Evolutionary conservation across 2,329 filamentous ascomycete species (phyloP).

Genomic region (Arthrobotrys sinensis): DNA sequence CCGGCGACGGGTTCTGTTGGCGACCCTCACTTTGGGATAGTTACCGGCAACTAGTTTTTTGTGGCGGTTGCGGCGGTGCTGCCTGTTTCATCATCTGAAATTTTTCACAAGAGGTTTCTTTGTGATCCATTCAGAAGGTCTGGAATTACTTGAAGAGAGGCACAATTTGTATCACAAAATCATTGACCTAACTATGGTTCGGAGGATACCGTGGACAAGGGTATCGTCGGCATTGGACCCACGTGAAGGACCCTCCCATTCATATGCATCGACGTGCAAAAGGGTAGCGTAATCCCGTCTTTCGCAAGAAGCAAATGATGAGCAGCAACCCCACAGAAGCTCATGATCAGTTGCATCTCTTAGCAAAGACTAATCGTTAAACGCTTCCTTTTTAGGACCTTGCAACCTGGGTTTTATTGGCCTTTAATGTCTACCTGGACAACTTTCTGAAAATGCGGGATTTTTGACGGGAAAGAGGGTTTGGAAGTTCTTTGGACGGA

Average conservation of each 20-base stretch:
- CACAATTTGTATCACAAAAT: neutral
- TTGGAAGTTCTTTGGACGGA: neutral
- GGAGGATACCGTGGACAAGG: slow-evolving; percentile 3
- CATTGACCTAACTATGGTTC: neutral
- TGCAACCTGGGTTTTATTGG: slow-evolving; percentile 18
- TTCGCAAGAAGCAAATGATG: slow-evolving; percentile 31
- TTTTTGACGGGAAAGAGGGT: slow-evolving; percentile 25
- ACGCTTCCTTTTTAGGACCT: slow-evolving; percentile 35
- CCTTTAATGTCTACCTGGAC: slow-evolving; percentile 15
- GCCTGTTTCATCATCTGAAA: neutral
- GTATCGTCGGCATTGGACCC: slow-evolving; percentile 14
- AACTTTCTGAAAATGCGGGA: slow-evolving; percentile 49
- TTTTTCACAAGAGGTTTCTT: neutral
- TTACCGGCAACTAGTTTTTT: neutral
- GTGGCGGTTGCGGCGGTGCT: slow-evolving; percentile 14
- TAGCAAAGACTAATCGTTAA: slow-evolving; percentile 28
- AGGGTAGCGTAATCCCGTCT: slow-evolving; percentile 32
- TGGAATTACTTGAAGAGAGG: too few relatives aligned
- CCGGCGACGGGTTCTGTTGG: slow-evolving; percentile 10
- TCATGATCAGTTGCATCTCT: slow-evolving; percentile 17
- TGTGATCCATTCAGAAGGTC: neutral
- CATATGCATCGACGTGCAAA: slow-evolving; percentile 7
- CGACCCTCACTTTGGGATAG: neutral
- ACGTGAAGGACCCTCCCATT: slow-evolving; percentile 9
- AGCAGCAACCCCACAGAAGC: slow-evolving; percentile 7